Conservation (phyloP, 78 protist species). For the Bodo saltans region DNA sequence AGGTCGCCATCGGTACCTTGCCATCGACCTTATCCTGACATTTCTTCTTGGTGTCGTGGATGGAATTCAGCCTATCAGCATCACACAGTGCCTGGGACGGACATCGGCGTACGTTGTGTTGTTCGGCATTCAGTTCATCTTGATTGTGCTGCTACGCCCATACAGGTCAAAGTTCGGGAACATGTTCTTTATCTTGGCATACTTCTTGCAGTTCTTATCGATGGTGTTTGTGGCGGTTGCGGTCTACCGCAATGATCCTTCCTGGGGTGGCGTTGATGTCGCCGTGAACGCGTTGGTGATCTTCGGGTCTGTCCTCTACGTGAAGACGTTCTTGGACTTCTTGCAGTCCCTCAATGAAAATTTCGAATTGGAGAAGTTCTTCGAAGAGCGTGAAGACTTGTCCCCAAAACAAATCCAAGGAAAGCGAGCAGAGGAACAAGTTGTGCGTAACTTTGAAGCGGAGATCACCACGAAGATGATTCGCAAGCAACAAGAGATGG, state of each 20-base stretch:
- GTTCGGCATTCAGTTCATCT: neutral
- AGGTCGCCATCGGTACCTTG: neutral
- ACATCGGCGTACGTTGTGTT: neutral
- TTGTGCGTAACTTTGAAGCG: no score
- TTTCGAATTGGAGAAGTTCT: no score
- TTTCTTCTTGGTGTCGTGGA: neutral
- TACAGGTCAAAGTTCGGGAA: neutral
- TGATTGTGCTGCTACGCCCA: neutral
- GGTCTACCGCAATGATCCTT: neutral
- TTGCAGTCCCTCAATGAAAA: no score
- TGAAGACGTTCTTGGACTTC: no score
- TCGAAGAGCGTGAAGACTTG: no score
- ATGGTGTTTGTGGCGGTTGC: neutral
- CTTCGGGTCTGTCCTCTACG: no score
- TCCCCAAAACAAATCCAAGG: no score
- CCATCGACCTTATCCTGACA: neutral
- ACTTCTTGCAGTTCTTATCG: neutral
- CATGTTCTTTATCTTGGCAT: neutral
- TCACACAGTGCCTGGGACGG: neutral
- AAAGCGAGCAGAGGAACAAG: no score
- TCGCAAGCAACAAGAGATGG: no score
- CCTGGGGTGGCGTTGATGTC: no score
- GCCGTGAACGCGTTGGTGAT: no score
- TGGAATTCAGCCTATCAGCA: neutral
- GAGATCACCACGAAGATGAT: no score